These are phyloP conservation scores for Chaetomiaceae sp. DNA, from an alignment of 2,329 filamentous ascomycete species.

Conservation along the genomic window DNA sequence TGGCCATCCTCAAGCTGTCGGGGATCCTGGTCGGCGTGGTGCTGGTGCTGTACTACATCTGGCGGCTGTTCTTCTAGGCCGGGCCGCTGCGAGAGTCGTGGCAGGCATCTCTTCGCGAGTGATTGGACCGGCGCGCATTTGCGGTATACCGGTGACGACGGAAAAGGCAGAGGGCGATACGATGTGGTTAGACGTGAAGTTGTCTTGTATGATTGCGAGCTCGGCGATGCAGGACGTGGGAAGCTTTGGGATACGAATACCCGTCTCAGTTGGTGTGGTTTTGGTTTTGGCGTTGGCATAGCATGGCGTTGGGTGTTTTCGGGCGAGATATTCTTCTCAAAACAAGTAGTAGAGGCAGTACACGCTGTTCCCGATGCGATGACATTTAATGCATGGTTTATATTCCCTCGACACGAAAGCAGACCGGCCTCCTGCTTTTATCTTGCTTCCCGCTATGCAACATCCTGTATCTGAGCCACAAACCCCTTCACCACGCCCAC, in stretches of 20 bases:
- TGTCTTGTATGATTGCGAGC: too few species aligned
- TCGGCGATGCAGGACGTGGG: too few species aligned
- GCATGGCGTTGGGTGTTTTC: slow-evolving; percentile 6
- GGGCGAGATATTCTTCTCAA: neutral
- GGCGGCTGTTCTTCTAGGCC: slow-evolving; percentile 53
- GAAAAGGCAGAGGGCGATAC: neutral
- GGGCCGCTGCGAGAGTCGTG: too few species aligned
- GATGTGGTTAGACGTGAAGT: too few species aligned
- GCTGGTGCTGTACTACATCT: slow-evolving; percentile 68
- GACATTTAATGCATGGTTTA: too few species aligned
- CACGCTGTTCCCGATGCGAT: too few species aligned
- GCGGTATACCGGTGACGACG: too few species aligned
- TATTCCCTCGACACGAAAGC: too few species aligned
- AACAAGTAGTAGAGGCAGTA: too few species aligned
- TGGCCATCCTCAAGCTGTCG: slow-evolving; percentile 83
- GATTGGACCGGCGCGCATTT: too few species aligned
- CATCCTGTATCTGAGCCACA: neutral
- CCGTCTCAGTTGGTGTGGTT: neutral
- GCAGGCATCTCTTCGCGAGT: too few species aligned
- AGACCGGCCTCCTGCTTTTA: neutral
- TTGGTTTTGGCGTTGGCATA: slow-evolving; percentile 1
- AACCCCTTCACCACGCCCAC: neutral
- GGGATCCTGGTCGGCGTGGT: slow-evolving; percentile 71
- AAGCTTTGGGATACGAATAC: too few species aligned
- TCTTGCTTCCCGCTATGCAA: neutral